phyloP scores from a whole-genome alignment of 495 filamentous ascomycete species.

The Penicillium malachiteum region DNA sequence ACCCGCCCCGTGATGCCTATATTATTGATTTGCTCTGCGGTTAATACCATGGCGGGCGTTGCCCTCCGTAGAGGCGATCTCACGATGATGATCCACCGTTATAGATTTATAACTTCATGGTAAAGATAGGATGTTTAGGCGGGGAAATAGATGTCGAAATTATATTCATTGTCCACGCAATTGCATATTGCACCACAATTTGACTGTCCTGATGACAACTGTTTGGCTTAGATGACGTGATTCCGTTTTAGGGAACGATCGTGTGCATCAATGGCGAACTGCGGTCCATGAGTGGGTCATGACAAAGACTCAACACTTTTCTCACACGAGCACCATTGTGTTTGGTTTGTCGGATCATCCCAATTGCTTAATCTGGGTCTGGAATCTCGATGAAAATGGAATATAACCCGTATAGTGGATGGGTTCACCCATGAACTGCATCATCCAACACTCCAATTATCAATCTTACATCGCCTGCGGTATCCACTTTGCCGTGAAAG shows the following conservation, averaged over 20 bases:
- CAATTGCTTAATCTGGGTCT: neutral
- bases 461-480: no score
- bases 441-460: no score
- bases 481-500: no score
- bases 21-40: conserved; percentile 26
- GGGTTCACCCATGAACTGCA: neutral
- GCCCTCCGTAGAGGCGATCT: conserved; percentile 2
- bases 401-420: neutral
- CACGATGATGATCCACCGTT: neutral
- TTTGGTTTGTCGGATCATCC: neutral
- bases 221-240: conserved; percentile 1
- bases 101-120: no score
- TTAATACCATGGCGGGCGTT: conserved; percentile 26
- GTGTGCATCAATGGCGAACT: neutral
- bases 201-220: neutral
- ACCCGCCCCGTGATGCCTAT: conserved; percentile 37
- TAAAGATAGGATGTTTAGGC: no score
- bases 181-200: neutral
- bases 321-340: neutral
- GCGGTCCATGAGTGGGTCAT: neutral
- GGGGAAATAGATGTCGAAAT: neutral
- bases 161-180: neutral
- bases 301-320: neutral
- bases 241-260: neutral
- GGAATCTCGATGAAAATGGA: neutral